Conservation (phyloP, 2,329 filamentous ascomycete species). For the Golovinomyces cichoracearum region DNA sequence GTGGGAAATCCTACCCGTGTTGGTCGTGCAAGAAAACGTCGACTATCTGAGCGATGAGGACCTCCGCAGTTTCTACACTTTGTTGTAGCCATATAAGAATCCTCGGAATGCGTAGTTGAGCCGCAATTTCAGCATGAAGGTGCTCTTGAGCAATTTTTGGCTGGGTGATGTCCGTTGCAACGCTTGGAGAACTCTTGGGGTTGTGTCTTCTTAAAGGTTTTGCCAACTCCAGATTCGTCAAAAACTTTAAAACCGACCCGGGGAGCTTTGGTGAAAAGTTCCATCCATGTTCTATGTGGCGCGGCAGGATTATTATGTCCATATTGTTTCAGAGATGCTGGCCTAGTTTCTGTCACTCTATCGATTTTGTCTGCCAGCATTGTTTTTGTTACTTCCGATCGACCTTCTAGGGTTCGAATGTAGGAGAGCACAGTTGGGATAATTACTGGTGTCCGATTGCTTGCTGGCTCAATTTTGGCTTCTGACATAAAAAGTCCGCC, state of each 20-base stretch:
- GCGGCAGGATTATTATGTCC: neutral
- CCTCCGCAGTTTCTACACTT: neutral
- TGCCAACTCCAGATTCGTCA: neutral
- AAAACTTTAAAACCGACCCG: slow-evolving; percentile 1
- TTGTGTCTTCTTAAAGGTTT: neutral
- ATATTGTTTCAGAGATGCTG: neutral
- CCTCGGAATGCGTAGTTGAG: neutral
- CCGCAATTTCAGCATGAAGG: neutral
- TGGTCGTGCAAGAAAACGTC: neutral
- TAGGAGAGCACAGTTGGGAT: neutral
- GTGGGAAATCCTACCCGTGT: neutral
- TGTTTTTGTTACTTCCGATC: neutral
- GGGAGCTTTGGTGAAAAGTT: slow-evolving; percentile 1
- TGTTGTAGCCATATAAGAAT: neutral
- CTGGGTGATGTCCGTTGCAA: neutral
- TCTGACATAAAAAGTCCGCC: neutral
- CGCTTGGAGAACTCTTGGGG: neutral
- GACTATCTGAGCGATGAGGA: neutral
- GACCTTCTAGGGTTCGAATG: neutral
- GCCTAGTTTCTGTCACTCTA: neutral
- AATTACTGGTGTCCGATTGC: neutral
- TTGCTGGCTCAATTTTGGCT: neutral
- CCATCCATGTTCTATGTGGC: slow-evolving; percentile 1
- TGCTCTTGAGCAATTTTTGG: too few species aligned
- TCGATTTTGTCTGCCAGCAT: slow-evolving; percentile 1